A percentile compares a stretch with the other conserved stretches of the same genome.
Conservation (phyloP, 768 basidiomycete species). For the Amanita fuliginea region DNA sequence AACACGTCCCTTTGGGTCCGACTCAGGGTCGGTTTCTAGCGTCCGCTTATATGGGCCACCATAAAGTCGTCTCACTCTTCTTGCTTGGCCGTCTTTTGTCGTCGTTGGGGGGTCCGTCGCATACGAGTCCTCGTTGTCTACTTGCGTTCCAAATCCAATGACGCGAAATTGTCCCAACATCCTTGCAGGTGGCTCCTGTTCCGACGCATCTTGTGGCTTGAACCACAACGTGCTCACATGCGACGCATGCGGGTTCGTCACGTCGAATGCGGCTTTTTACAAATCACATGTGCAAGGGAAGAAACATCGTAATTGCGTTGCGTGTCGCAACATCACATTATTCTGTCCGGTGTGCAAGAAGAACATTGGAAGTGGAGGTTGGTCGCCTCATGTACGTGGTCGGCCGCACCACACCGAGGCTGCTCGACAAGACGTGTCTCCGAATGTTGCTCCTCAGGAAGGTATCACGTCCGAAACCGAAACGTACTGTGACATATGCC, state of each 20-base stretch:
- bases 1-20: background rate
- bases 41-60: background rate
- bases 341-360: slow-evolving; percentile 6
- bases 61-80: background rate
- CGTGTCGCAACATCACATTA: background rate
- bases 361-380: slow-evolving; percentile 1
- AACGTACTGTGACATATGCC: slow-evolving; percentile 19
- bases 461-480: slow-evolving; percentile 1
- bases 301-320: slow-evolving; percentile 8
- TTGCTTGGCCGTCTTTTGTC: background rate
- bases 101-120: background rate
- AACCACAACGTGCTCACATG: slow-evolving; percentile 12
- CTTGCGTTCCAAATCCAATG: background rate
- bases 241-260: slow-evolving; percentile 13
- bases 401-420: background rate
- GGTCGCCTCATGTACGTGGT: slow-evolving; percentile 1
- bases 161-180: slow-evolving; percentile 10
- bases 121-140: background rate
- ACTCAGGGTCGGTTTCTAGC: background rate
- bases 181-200: slow-evolving; percentile 11
- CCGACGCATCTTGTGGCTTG: slow-evolving; percentile 6
- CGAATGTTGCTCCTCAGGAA: slow-evolving; percentile 11
- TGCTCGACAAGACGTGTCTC: background rate
- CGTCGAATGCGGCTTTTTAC: slow-evolving; percentile 8
- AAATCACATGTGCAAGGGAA: slow-evolving; percentile 9